A percentile compares a stretch with the other conserved stretches of the same genome.
Conservation (phyloP, 2,329 filamentous ascomycete species). For the Allantophomopsis cytisporea region DNA sequence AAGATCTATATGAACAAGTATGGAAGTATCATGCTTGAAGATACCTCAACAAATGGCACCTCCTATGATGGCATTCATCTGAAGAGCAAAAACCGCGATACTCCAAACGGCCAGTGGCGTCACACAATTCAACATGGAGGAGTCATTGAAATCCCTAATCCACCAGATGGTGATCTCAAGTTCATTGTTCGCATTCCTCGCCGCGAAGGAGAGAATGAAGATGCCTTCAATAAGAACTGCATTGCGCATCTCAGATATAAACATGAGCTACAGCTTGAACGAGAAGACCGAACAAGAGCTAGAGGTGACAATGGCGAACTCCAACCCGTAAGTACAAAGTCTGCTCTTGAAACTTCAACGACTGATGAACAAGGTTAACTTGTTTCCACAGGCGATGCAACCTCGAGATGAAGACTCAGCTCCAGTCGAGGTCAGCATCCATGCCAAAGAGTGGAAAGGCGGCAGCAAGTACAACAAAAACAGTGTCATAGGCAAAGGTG, state of each 20-base stretch:
- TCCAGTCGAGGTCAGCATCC: conserved; percentile 7
- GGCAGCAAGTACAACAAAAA: conserved; percentile 75
- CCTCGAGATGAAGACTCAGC: conserved; percentile 7
- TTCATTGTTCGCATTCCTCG: conserved; percentile 81
- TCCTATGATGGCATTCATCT: conserved; percentile 66
- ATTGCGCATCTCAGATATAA: conserved; percentile 43
- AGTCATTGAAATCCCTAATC: conserved; percentile 15
- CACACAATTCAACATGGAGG: conserved; percentile 18
- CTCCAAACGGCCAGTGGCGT: conserved; percentile 24
- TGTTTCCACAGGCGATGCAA: conserved; percentile 15
- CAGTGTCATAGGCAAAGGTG: conserved; percentile 75
- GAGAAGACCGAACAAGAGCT: conserved; percentile 3
- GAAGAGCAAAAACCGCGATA: conserved; percentile 26
- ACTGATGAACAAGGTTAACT: conserved; percentile 12
- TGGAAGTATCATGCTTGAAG: conserved; percentile 81
- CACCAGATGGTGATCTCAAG: conserved; percentile 44
- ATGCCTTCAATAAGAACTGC: conserved; percentile 56
- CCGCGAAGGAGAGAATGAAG: conserved; percentile 50
- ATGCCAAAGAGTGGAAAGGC: conserved; percentile 64
- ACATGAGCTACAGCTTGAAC: conserved; percentile 4
- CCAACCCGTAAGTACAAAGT: conserved; percentile 10
- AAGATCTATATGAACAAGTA: conserved; percentile 82
- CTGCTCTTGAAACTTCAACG: neutral
- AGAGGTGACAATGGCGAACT: conserved; percentile 3
- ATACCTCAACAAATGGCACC: conserved; percentile 93